These are phyloP conservation scores for Stemphylium lycopersici DNA, from an alignment of 2,329 filamentous ascomycete species.

Conservation along the genomic window DNA sequence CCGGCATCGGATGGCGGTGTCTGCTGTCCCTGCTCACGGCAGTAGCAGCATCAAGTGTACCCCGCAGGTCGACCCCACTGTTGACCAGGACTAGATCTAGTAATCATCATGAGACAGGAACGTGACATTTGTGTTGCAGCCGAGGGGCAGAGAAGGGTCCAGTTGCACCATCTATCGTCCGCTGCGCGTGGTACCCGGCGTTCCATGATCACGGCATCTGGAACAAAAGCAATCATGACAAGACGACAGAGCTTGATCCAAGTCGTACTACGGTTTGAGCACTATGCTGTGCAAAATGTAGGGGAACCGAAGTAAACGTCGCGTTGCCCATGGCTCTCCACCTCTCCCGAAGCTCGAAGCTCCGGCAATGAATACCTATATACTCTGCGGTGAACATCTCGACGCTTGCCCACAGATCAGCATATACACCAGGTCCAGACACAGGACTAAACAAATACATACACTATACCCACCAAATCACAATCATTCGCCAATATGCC, in stretches of 20 bases:
- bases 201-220: constrained; percentile 1
- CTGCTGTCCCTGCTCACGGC: background rate
- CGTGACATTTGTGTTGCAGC: background rate
- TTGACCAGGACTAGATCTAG: background rate
- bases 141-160: background rate
- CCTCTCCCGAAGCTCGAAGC: constrained; percentile 20
- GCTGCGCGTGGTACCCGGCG: constrained; percentile 3
- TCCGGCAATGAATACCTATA: constrained; percentile 7
- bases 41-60: background rate
- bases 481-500: constrained; percentile 32
- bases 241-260: background rate
- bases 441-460: background rate
- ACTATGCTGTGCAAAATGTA: constrained; percentile 14
- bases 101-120: background rate
- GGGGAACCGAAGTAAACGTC: constrained; percentile 26
- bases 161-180: background rate
- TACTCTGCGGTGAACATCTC: background rate
- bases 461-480: background rate
- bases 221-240: constrained; percentile 5
- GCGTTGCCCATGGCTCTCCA: constrained; percentile 32
- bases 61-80: constrained; percentile 1
- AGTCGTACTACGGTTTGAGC: background rate
- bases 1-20: constrained; percentile 18
- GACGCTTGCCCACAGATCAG: background rate
- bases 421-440: background rate